Percentiles rank a stretch among this genome's conserved stretches.
These are phyloP conservation scores for Acorus calamus DNA, from an alignment of 106 monocot genomes.

Conservation along the genomic window DNA sequence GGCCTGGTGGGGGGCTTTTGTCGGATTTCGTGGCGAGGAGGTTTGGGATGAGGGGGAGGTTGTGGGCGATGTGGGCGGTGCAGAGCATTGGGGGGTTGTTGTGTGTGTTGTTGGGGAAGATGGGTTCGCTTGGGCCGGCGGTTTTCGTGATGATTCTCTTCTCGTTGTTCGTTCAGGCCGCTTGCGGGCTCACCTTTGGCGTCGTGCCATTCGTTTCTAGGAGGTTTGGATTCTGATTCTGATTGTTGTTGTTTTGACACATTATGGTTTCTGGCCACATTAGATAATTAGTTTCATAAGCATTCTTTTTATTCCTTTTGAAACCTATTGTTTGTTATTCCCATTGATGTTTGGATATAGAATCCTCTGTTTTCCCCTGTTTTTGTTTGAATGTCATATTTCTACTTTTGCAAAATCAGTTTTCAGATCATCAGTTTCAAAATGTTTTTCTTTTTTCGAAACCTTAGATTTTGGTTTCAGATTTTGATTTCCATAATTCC, in stretches of 20 bases:
- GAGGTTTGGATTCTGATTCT: conserved; percentile 21
- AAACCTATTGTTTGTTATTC: no score
- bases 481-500: no score
- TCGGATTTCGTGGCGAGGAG: conserved; percentile 42
- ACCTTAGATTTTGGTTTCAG: no score
- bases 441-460: no score
- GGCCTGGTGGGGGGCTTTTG: conserved; percentile 64
- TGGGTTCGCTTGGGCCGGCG: conserved; percentile 22
- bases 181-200: conserved; percentile 73
- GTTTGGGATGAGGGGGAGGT: conserved; percentile 83
- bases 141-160: conserved; percentile 68
- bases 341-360: no score
- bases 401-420: no score
- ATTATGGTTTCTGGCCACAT: no score
- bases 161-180: conserved; percentile 81
- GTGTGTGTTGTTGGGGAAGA: conserved; percentile 52
- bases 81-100: conserved; percentile 63
- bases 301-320: no score
- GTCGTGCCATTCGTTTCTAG: conserved; percentile 81
- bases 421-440: no score
- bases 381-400: no score
- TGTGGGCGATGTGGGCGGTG: conserved; percentile 70
- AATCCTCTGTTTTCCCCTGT: no score
- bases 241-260: neutral
- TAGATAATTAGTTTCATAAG: no score